These are phyloP conservation scores for Lichtheimia ramosa DNA, from an alignment of 371 early-diverging fungal genomes.

Conservation along the genomic window DNA sequence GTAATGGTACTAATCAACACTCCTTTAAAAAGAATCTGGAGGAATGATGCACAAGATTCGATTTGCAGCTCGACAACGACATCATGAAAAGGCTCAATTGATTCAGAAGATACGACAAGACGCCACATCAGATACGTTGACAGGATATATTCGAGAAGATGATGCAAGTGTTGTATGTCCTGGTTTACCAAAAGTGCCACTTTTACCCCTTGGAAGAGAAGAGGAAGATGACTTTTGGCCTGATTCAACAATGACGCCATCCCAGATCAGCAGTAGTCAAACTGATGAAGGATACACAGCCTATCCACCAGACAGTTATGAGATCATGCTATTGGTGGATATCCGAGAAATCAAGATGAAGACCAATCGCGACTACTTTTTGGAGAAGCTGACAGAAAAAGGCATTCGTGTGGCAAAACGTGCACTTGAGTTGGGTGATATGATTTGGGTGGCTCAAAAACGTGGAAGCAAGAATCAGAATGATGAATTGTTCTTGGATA, in stretches of 20 bases:
- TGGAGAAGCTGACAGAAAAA: slow-evolving; percentile 54
- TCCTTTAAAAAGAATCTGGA: not conserved
- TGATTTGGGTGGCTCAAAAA: slow-evolving; percentile 83
- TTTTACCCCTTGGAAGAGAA: slow-evolving; percentile 21
- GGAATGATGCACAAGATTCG: slow-evolving; percentile 27
- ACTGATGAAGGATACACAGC: not conserved
- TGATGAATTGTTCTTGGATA: slow-evolving; percentile 82
- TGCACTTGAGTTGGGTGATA: slow-evolving; percentile 83
- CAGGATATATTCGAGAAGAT: slow-evolving; percentile 27
- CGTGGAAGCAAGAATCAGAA: slow-evolving; percentile 22
- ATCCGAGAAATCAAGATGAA: slow-evolving; percentile 75
- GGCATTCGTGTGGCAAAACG: slow-evolving; percentile 61
- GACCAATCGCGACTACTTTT: slow-evolving; percentile 74
- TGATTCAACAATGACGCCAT: not conserved
- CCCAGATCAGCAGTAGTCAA: not conserved
- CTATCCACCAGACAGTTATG: slow-evolving; percentile 58
- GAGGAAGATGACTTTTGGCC: slow-evolving; percentile 26
- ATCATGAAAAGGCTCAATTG: slow-evolving; percentile 17
- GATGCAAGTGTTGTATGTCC: slow-evolving; percentile 22
- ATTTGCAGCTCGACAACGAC: slow-evolving; percentile 22
- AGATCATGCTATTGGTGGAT: slow-evolving; percentile 80
- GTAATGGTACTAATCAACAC: no score
- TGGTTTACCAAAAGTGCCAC: slow-evolving; percentile 26
- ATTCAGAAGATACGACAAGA: slow-evolving; percentile 6
- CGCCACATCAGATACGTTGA: not conserved